Percentiles rank a stretch among this genome's conserved stretches.
These are phyloP conservation scores for Penicillium sp. DNA, from an alignment of 2,329 filamentous ascomycete species.

Conservation along the genomic window DNA sequence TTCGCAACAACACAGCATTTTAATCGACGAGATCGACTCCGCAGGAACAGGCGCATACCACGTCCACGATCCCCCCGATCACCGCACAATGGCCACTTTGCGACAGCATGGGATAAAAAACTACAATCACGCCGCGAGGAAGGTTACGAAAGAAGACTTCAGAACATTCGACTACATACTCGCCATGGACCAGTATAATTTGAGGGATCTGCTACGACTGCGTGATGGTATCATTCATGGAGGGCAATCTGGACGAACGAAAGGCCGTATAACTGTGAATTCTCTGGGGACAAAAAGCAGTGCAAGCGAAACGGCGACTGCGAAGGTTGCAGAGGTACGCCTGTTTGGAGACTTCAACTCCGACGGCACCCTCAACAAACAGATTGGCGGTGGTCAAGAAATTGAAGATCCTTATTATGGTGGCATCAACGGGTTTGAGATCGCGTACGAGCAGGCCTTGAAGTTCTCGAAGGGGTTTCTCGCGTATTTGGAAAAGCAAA, in stretches of 20 bases:
- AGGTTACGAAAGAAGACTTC: slow-evolving; percentile 71
- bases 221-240: slow-evolving; percentile 44
- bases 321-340: slow-evolving; percentile 56
- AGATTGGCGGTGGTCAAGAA: slow-evolving; percentile 56
- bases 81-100: slow-evolving; percentile 77
- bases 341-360: slow-evolving; percentile 80
- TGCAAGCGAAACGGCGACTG: slow-evolving; percentile 26
- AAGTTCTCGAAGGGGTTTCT: slow-evolving; percentile 76
- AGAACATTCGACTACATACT: slow-evolving; percentile 86
- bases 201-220: slow-evolving; percentile 63
- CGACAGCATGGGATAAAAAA: slow-evolving; percentile 67
- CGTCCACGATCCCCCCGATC: slow-evolving; percentile 69
- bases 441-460: slow-evolving; percentile 78
- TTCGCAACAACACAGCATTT: slow-evolving; percentile 57
- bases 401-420: slow-evolving; percentile 92
- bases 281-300: slow-evolving; percentile 18
- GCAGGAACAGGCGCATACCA: slow-evolving; percentile 92
- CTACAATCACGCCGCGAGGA: slow-evolving; percentile 73
- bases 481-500: slow-evolving; percentile 47
- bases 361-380: slow-evolving; percentile 41
- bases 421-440: slow-evolving; percentile 73
- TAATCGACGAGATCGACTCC: slow-evolving; percentile 71
- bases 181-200: slow-evolving; percentile 85
- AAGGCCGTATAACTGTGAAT: not conserved
- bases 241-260: not conserved